Percentiles rank a stretch among this genome's conserved stretches.
phyloP scores from a whole-genome alignment of 148 eudicot species.

The Rhododendron molle region DNA sequence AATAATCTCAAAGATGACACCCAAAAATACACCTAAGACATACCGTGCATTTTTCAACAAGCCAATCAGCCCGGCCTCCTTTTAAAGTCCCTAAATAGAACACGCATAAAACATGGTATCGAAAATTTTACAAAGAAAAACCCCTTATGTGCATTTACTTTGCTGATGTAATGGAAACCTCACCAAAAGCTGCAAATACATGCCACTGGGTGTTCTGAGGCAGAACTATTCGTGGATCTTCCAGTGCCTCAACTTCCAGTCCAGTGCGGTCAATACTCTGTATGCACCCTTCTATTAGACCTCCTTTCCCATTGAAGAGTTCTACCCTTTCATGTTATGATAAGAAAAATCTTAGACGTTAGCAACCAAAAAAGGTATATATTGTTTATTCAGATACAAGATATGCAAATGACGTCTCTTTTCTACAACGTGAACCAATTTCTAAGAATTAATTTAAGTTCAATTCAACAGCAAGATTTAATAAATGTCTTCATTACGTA shows the following conservation, averaged over 20 bases:
- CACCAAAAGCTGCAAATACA: constrained; percentile 90
- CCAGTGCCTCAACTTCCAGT: constrained; percentile 60
- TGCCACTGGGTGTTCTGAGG: constrained; percentile 71
- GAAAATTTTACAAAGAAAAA: neutral
- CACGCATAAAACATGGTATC: constrained; percentile 14
- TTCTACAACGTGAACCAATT: neutral
- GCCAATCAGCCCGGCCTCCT: constrained; percentile 98
- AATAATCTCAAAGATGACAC: neutral
- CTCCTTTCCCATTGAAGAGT: constrained; percentile 93
- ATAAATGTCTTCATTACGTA: neutral
- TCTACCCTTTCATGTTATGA: constrained; percentile 72
- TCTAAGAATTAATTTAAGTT: neutral
- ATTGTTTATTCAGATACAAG: neutral
- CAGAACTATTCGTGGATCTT: constrained; percentile 48
- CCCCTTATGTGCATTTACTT: neutral
- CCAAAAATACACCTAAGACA: constrained; percentile 5
- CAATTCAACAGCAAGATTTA: neutral
- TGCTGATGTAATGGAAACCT: constrained; percentile 17
- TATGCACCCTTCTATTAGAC: constrained; percentile 73
- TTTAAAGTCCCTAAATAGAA: constrained; percentile 64
- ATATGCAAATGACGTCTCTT: neutral
- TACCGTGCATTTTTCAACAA: constrained; percentile 96
- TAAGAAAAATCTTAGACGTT: constrained; percentile 1
- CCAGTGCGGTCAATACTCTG: constrained; percentile 75
- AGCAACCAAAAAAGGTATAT: neutral